phyloP scores from a whole-genome alignment of 192 early-diverging fungal species.

The Dissophora globulifera region DNA sequence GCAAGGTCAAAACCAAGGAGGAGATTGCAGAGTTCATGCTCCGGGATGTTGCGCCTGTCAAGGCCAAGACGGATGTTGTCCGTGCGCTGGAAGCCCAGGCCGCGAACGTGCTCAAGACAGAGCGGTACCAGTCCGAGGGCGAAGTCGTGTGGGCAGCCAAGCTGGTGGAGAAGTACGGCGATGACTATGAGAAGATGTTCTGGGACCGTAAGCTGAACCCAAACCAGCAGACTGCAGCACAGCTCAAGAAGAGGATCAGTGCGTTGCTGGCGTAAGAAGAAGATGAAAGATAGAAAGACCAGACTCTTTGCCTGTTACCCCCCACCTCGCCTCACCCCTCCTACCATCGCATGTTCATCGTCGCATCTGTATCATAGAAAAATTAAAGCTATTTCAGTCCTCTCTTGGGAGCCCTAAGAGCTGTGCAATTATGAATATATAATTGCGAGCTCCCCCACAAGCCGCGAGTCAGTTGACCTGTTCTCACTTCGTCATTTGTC shows the following conservation, averaged over 20 bases:
- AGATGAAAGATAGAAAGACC: no score
- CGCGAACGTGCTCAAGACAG: slow-evolving; percentile 52
- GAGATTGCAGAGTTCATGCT: slow-evolving; percentile 56
- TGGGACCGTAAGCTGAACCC: slow-evolving; percentile 78
- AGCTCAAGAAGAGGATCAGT: slow-evolving; percentile 68
- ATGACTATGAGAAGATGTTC: slow-evolving; percentile 82
- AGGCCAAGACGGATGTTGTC: slow-evolving; percentile 69
- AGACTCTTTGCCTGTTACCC: neutral
- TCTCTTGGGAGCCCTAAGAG: no score
- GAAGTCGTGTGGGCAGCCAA: slow-evolving; percentile 66
- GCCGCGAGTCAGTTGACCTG: no score
- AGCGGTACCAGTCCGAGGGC: slow-evolving; percentile 65
- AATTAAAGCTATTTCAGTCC: no score
- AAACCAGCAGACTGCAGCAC: slow-evolving; percentile 73
- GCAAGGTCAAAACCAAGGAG: slow-evolving; percentile 63
- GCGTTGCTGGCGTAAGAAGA: slow-evolving; percentile 30
- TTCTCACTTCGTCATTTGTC: no score
- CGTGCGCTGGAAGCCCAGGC: slow-evolving; percentile 68
- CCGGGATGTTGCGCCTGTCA: slow-evolving; percentile 55
- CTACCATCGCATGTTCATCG: no score
- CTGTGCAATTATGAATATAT: no score
- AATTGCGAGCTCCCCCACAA: no score
- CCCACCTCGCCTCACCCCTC: neutral
- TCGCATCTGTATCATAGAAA: no score
- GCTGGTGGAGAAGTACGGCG: slow-evolving; percentile 75